Conservation (phyloP, 768 basidiomycete genomes). For the Mycena epipterygia region DNA sequence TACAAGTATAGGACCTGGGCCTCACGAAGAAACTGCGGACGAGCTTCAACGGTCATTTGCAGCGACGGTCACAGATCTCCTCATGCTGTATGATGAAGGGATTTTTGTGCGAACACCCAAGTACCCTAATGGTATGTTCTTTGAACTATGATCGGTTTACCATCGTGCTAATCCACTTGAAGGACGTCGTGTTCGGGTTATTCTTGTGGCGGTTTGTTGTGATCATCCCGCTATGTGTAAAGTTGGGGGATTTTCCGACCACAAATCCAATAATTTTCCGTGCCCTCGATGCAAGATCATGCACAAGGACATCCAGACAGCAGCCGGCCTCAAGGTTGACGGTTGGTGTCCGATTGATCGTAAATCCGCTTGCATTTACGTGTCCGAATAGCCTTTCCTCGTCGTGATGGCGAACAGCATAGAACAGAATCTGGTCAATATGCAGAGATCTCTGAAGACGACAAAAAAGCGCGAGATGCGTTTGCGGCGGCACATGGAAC, state of each 20-base stretch:
- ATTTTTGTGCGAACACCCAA: slow-evolving; percentile 34
- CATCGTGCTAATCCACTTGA: neutral
- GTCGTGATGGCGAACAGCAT: neutral
- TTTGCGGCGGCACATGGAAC: slow-evolving; percentile 35
- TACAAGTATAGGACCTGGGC: neutral
- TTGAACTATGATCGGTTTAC: neutral
- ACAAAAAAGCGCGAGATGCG: slow-evolving; percentile 1
- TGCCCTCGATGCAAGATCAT: slow-evolving; percentile 46
- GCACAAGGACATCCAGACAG: slow-evolving; percentile 35
- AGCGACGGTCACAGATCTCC: slow-evolving; percentile 36
- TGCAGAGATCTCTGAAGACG: neutral
- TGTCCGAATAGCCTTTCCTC: slow-evolving; percentile 6
- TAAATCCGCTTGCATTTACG: too few species aligned
- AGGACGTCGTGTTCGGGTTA: slow-evolving; percentile 39
- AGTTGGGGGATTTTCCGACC: slow-evolving; percentile 44
- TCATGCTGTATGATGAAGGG: slow-evolving; percentile 39
- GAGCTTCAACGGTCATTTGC: neutral
- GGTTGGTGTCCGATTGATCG: too few species aligned
- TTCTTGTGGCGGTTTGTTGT: slow-evolving; percentile 45
- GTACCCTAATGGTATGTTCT: slow-evolving; percentile 37
- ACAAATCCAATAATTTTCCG: slow-evolving; percentile 40
- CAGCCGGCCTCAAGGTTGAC: slow-evolving; percentile 31
- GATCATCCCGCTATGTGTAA: slow-evolving; percentile 51
- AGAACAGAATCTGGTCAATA: neutral
- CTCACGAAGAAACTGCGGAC: slow-evolving; percentile 4